Base-by-base conservation (phyloP, 805 yeast genomes). In the Saturnispora halmiae region DNA sequence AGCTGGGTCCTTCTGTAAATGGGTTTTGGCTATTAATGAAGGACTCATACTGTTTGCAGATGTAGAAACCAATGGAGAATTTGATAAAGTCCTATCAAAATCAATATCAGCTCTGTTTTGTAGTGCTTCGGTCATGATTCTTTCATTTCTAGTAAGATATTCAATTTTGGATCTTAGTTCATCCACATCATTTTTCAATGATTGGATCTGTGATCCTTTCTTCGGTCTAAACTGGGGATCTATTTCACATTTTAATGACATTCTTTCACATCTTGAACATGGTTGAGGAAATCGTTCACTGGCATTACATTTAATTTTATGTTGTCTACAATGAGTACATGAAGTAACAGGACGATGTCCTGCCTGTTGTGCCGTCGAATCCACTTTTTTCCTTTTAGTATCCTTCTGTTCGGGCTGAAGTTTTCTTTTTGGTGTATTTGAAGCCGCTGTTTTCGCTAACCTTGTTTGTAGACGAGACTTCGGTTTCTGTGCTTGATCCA, bases 321-420 rank as follows among this genome's bases (percentile, higher is more conserved):
- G 96, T 56, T 88, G 96, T 38, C 96, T 75, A 56, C 96, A 88
- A 57, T 86, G 92, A 0, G 95, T 84, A 56, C 96, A 88, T 3
- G 95, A 82, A 0, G 95, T 85, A 2, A 87, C 94, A 0, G 95
- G 95, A 42, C 96, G 64, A 53, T 83, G 90, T 2, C 80, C 79
- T 0, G 75, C 69, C 14, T 57, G 52, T 25, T 38, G 31, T 14
- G 34, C 25, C n/a, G 21, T 30, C 6, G 31, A 13, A 6, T 31
- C 42, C 6, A 37, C 13, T 27, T 38, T 35, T 16, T 38, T 34
- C 27, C 34, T 39, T 22, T 39, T 40, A 11, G 34, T 25, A 29
- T 43, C 35, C 18, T 36, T 38, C 13, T 25, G 18, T 28, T 21
- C 33, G 15, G 15, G 13, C 33, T 30, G 33, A 13, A 11, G 33